A percentile compares a stretch with the other conserved stretches of the same genome.
Conservation (phyloP, 805 yeast species). For the Wickerhamomyces ciferrii region DNA sequence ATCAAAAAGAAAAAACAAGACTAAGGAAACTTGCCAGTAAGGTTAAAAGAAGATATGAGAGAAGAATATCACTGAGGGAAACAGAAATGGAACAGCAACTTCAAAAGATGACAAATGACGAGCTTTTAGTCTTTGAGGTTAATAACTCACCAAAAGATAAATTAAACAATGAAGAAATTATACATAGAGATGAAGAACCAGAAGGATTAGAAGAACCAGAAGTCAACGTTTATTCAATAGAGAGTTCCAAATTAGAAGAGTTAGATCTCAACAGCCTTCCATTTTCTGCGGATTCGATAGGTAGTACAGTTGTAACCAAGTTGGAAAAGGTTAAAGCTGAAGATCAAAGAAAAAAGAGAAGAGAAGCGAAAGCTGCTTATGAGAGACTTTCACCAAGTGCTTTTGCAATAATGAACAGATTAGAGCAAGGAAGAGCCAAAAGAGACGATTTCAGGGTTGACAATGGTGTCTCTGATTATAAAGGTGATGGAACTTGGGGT, state of each 20-base stretch:
- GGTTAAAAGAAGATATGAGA: constrained; percentile 17
- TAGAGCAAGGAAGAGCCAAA: constrained; percentile 13
- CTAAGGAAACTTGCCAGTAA: constrained; percentile 11
- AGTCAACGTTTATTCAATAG: background rate
- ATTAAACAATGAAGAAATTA: background rate
- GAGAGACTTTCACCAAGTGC: constrained; percentile 11
- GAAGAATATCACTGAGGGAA: background rate
- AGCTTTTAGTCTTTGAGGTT: background rate
- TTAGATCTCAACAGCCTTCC: constrained; percentile 7
- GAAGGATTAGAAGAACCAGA: background rate
- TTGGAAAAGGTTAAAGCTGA: constrained; percentile 1
- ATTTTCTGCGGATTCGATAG: constrained; percentile 18
- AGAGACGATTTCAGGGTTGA: constrained; percentile 15
- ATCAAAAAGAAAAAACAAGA: constrained; percentile 14
- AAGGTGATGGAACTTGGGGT: constrained; percentile 21
- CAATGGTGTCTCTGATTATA: constrained; percentile 18
- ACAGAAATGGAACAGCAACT: background rate
- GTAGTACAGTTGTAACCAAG: constrained; percentile 2
- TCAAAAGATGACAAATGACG: background rate
- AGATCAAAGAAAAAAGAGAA: constrained; percentile 3
- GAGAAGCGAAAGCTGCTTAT: constrained; percentile 3
- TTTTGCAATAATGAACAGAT: constrained; percentile 13
- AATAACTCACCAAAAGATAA: background rate
- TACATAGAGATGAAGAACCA: background rate
- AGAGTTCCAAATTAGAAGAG: background rate